Evolutionary conservation across 805 yeast genomes (phyloP).

Genomic region (Lipomyces sp.): DNA sequence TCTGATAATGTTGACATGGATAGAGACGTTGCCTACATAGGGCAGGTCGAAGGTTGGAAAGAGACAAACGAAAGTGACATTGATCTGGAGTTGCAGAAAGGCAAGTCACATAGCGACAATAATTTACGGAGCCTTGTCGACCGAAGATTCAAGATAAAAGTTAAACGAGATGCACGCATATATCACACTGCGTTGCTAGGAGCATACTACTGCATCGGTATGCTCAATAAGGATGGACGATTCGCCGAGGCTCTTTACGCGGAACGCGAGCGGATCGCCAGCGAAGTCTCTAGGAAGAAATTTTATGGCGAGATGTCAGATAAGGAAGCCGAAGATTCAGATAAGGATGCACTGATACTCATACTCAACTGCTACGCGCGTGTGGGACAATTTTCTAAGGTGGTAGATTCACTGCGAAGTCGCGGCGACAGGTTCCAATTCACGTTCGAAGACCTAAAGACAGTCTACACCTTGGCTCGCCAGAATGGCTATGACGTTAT

Average conservation of each 20-base stretch:
- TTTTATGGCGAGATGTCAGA: not conserved
- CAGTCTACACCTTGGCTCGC: constrained; percentile 14
- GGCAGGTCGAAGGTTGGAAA: constrained; percentile 7
- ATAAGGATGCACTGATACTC: constrained; percentile 11
- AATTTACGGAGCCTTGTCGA: constrained; percentile 1
- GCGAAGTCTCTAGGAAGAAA: constrained; percentile 57
- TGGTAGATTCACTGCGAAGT: constrained; percentile 6
- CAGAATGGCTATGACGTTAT: constrained; percentile 12
- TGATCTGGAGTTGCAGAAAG: not conserved
- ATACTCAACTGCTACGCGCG: constrained; percentile 19
- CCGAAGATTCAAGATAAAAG: constrained; percentile 30
- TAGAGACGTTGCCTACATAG: constrained; percentile 32
- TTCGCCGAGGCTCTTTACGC: constrained; percentile 70
- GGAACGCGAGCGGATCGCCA: no score
- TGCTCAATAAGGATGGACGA: constrained; percentile 46
- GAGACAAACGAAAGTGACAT: constrained; percentile 4
- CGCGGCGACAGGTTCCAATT: constrained; percentile 3
- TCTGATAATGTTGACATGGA: constrained; percentile 38
- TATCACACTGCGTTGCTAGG: constrained; percentile 66
- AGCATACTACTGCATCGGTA: constrained; percentile 42
- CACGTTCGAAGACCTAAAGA: constrained; percentile 7
- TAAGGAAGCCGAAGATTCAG: constrained; percentile 2
- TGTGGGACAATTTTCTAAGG: constrained; percentile 13
- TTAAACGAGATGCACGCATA: constrained; percentile 47
- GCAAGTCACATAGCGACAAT: not conserved